These are phyloP conservation scores for Rhodotorula graminis DNA, from an alignment of 768 basidiomycete species.

Conservation along the genomic window DNA sequence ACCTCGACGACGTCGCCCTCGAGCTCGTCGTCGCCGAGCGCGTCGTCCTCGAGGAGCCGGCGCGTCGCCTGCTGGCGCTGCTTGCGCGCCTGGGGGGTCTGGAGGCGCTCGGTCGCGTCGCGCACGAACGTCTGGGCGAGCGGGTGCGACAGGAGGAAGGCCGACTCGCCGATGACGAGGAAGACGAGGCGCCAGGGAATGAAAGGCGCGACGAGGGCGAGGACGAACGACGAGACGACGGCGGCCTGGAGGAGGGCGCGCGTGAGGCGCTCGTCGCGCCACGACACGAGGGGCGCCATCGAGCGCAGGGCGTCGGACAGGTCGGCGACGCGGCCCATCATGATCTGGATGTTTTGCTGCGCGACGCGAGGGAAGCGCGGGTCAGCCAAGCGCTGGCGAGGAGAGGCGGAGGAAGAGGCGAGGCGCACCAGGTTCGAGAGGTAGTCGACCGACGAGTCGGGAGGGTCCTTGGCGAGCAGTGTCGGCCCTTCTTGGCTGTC, in stretches of 20 bases:
- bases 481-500: constrained; percentile 22
- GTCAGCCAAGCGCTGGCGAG: background rate
- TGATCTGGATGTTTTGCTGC: constrained; percentile 43
- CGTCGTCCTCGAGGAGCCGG: constrained; percentile 32
- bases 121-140: constrained; percentile 14
- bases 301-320: constrained; percentile 38
- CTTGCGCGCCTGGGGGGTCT: background rate
- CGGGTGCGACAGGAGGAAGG: constrained; percentile 36
- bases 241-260: constrained; percentile 37
- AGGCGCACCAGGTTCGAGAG: constrained; percentile 27
- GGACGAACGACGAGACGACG: constrained; percentile 21
- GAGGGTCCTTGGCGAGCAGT: constrained; percentile 14
- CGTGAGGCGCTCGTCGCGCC: constrained; percentile 34
- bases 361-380: no score
- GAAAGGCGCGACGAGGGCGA: constrained; percentile 26
- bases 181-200: constrained; percentile 34
- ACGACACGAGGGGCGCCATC: constrained; percentile 40
- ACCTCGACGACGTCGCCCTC: constrained; percentile 27
- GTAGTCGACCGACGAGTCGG: constrained; percentile 33
- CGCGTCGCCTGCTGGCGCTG: background rate
- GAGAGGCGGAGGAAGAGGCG: no score
- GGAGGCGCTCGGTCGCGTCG: background rate
- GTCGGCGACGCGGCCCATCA: constrained; percentile 42
- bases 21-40: constrained; percentile 25
- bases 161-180: constrained; percentile 34